Evolutionary conservation across 257 asterid species (phyloP), one percentile per base, ranked within the genome.

Genomic region (Fraxinus anomala): DNA sequence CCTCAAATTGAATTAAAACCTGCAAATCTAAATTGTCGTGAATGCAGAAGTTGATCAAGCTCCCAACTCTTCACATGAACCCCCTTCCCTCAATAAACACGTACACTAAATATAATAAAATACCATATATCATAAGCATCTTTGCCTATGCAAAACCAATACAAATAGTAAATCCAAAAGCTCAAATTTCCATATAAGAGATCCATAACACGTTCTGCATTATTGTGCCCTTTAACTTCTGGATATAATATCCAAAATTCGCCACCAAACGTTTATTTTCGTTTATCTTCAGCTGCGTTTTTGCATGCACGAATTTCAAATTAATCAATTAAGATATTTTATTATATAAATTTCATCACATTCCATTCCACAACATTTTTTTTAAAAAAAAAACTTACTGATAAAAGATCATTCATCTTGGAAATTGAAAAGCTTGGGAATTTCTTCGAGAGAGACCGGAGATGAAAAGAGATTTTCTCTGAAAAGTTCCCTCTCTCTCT

Each of bases 391-490:
- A 51, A 77, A 78, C 81, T 78, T 83, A 90, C 97, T 85, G 92
- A 49, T 86, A 92, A 82, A 73, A 92, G 97, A 83, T 92, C 94
- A 61, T 92, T 92, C 97, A 91, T 92, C 67, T 16, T 79, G 90
- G 79, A 61, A 75, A 70, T 56, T 28, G 76, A 79, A 77, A 65
- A 31, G 54, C 76, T 34, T 75, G 83, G 71, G 14, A 61, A 71
- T 71, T 72, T 56, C 11, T 70, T 21, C 80, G 82, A 59, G 83
- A 59, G 83, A 83, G 82, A 72, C 78, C 83, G 76, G 72, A 71
- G 89, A 83, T 47, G 75, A 75, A 63, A 70, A 79, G 74, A 78
- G 76, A 80, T 74, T 33, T 44, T 75, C 76, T 85, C 83, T 80
- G 24, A 73, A 78, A 79, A 68, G 39, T 63, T 40, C 33, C 40